Evolutionary conservation across 2,329 filamentous ascomycete genomes (phyloP), one percentile per base, ranked within the genome.

Genomic region (Monosporascus sp.): DNA sequence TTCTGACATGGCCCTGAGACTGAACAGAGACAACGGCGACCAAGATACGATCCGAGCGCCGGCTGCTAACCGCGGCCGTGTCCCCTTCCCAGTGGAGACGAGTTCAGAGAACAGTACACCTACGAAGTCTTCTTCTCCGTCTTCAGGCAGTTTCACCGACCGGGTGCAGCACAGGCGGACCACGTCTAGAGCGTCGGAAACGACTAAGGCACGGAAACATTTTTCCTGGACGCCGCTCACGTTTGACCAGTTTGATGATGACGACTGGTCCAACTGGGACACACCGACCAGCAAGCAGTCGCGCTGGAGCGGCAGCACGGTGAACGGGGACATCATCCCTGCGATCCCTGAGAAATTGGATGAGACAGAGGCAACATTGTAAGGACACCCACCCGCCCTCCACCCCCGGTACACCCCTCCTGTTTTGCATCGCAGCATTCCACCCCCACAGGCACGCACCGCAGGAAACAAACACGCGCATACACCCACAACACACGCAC

Each of bases 201-300:
- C 70, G 54, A 60, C 72, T 35, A 78, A 76, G 59, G 56, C 71
- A 1, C 65, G 69, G 50, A 84, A 84, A 65, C 79, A 75, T 54
- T 84, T 81, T 62, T 84, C 81, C 22, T 84, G 78, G 79, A 82
- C 79, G 20, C 80, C 81, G 2, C 70, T 84, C 48, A 77, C 77
- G 2, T 75, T 81, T 48, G 81, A 84, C 57, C 73, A 75, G 44
- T 72, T 80, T 52, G 78, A 85, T 57, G 83, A 85, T 62, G 80
- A 77, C 59, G 82, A 84, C 67, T 87, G 83, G 83, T 76, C 79
- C 7, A 85, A 79, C 66, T 87, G 84, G 83, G 83, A 87, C 43
- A 74, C 72, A 36, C 79, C 82, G 2, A 74, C 72, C 51, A 67
- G 65, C 39, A 80, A 80, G 65, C 80, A 80, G 17, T 76, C 82